Conservation (phyloP, 2,329 filamentous ascomycete genomes). For the Diaporthe eres region DNA sequence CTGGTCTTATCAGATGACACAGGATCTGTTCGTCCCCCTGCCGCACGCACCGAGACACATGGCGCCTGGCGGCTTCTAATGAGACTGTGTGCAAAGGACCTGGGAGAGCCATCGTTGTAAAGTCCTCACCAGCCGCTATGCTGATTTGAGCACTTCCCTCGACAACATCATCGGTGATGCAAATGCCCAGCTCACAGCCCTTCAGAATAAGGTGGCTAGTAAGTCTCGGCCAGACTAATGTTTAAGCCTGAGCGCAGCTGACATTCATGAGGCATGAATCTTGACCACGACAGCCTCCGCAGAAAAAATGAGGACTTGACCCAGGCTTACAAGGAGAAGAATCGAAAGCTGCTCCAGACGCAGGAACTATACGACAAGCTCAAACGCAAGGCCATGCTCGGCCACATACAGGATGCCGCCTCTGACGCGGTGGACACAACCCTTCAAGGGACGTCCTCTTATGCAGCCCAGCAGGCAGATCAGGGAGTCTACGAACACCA, state of each 20-base stretch:
- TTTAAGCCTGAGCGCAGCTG: neutral
- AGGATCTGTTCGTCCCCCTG: slow-evolving; percentile 77
- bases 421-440: slow-evolving; percentile 62
- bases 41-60: slow-evolving; percentile 43
- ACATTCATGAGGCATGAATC: slow-evolving; percentile 62
- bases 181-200: slow-evolving; percentile 76
- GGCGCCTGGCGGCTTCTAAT: slow-evolving; percentile 35
- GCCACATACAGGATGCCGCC: slow-evolving; percentile 68
- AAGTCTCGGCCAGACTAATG: slow-evolving; percentile 43
- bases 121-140: slow-evolving; percentile 80
- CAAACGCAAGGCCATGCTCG: slow-evolving; percentile 68
- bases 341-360: slow-evolving; percentile 75
- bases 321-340: slow-evolving; percentile 78
- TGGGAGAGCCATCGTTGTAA: slow-evolving; percentile 85
- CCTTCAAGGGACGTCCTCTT: slow-evolving; percentile 50
- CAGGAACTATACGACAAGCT: slow-evolving; percentile 76
- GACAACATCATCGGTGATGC: slow-evolving; percentile 83
- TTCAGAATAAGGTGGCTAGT: slow-evolving; percentile 78
- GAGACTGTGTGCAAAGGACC: slow-evolving; percentile 61
- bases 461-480: slow-evolving; percentile 33
- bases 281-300: slow-evolving; percentile 74
- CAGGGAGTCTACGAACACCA: slow-evolving; percentile 38
- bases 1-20: slow-evolving; percentile 87
- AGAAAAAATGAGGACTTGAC: slow-evolving; percentile 81
- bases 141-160: slow-evolving; percentile 73